Percentiles rank a stretch among this genome's conserved stretches.
These are phyloP conservation scores for Sclerospora graminicola DNA, from an alignment of 352 stramenopile genomes.

Conservation along the genomic window DNA sequence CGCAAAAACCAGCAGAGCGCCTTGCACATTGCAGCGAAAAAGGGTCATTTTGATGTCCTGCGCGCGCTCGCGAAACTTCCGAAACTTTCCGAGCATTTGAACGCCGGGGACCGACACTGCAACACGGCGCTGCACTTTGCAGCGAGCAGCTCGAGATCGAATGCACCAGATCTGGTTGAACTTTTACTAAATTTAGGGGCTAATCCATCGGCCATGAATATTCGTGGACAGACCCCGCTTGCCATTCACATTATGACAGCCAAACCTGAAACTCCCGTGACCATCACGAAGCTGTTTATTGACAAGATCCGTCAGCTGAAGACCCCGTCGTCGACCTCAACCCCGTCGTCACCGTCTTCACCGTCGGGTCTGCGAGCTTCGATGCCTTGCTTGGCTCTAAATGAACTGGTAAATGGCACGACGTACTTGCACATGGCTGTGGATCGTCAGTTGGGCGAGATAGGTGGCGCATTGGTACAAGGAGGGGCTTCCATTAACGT, in stretches of 20 bases:
- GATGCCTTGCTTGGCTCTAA: conserved; percentile 24
- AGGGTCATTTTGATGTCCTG: conserved; percentile 75
- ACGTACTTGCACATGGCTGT: conserved; percentile 83
- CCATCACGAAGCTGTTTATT: conserved; percentile 46
- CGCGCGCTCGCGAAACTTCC: conserved; percentile 71
- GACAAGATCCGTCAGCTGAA: conserved; percentile 30
- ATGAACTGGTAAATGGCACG: conserved; percentile 60
- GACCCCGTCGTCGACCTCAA: conserved; percentile 1
- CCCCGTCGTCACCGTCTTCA: conserved; percentile 12
- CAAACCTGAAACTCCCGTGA: conserved; percentile 36
- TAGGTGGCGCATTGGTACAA: conserved; percentile 52
- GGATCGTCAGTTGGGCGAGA: conserved; percentile 53
- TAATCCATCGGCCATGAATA: conserved; percentile 51
- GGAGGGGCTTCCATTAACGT: conserved; percentile 79
- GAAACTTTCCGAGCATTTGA: conserved; percentile 55
- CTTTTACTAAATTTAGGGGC: conserved; percentile 56
- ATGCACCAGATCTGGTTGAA: conserved; percentile 54
- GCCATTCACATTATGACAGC: conserved; percentile 79
- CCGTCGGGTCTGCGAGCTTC: conserved; percentile 5
- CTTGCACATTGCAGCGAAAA: conserved; percentile 76
- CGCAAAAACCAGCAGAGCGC: conserved; percentile 80
- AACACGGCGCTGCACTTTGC: conserved; percentile 83
- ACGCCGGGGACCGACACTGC: conserved; percentile 59
- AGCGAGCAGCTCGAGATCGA: conserved; percentile 46
- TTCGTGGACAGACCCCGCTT: conserved; percentile 74